Evolutionary conservation across 2,329 filamentous ascomycete genomes (phyloP).

Genomic region (Bisporella sp.): DNA sequence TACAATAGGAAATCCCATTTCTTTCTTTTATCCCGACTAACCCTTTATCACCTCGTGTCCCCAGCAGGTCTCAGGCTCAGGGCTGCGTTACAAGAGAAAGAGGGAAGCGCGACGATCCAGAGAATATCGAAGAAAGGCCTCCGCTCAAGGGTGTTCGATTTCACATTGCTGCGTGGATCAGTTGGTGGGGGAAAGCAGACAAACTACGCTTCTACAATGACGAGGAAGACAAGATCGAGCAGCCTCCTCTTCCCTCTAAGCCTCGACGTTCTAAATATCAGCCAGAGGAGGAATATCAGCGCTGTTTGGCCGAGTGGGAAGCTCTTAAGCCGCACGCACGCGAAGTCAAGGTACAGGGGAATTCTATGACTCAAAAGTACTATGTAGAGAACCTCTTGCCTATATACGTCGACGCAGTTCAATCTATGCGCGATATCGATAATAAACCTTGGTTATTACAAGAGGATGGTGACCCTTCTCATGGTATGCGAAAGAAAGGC

Average conservation of each 20-base stretch:
- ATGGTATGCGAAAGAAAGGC: conserved; percentile 9
- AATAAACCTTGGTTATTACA: conserved; percentile 9
- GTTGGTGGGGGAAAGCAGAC: conserved; percentile 1
- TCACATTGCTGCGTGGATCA: conserved; percentile 1
- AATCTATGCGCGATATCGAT: conserved; percentile 4
- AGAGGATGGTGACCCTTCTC: conserved; percentile 6
- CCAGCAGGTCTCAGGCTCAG: neutral
- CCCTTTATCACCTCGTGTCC: too few species aligned
- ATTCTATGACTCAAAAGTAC: conserved; percentile 3
- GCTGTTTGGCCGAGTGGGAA: conserved; percentile 5
- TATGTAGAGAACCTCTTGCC: conserved; percentile 2
- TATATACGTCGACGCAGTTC: conserved; percentile 6
- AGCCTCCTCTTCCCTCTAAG: neutral
- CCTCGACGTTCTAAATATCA: neutral
- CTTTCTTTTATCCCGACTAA: too few species aligned
- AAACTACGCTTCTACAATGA: conserved; percentile 5
- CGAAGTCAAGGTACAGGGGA: conserved; percentile 5
- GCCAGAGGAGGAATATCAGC: conserved; percentile 4
- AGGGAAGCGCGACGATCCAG: neutral
- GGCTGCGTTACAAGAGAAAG: neutral
- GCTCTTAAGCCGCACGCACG: conserved; percentile 4
- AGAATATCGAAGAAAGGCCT: conserved; percentile 5
- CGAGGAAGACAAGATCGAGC: neutral
- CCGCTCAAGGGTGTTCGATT: neutral
- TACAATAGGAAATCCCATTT: too few species aligned